Base-by-base conservation (phyloP, 2,329 filamentous ascomycete genomes). In the Ceratocystis lukuohia region DNA sequence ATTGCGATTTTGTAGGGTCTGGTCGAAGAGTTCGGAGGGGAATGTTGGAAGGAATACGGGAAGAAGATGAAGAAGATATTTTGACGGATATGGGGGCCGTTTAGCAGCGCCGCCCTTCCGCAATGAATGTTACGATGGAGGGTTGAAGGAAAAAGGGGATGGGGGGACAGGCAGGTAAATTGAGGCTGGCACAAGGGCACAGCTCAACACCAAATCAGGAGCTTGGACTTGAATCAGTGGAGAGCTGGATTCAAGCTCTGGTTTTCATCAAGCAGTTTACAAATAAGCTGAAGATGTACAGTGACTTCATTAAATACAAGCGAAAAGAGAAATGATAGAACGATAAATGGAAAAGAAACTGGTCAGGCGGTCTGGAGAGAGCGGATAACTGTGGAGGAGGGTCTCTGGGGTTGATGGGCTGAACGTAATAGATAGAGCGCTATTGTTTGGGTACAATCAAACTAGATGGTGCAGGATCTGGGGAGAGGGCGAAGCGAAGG, bases 11-110 rank as follows among this genome's bases (percentile, higher is more conserved):
- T 20, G 25, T 33, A 12, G 12, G 53, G 28, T 33, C 50, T 20
- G 69, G 61, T 70, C 80, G 75, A 72, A 96, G 80, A 72, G 87
- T 88, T 76, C 89, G 88, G 73, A 96, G 83, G 73, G 92, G 92
- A 76, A 96, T 96, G 78, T 89, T 90, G 78, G 89, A 89, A 75
- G 84, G 83, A 71, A 89, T 85, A 79, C 86, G 86, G 77, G 81
- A 82, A 72, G 80, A 80, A 71, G 77, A 82, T 82, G 82, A 79
- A 74, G 85, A 81, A 85, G 89, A 84, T 96, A 96, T 96, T 78
- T 85, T 96, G 91, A 82, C 83, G 80, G 81, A 79, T 77, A 75
- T 76, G 82, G 81, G 85, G 87, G 88, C 89, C 92, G 88, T 82
- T 77, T 77, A 77, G 82, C 83, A 86, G 85, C 86, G 89, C 86